Conservation (phyloP, 73 alveolate species). For the Tetrahymena malaccensis region DNA sequence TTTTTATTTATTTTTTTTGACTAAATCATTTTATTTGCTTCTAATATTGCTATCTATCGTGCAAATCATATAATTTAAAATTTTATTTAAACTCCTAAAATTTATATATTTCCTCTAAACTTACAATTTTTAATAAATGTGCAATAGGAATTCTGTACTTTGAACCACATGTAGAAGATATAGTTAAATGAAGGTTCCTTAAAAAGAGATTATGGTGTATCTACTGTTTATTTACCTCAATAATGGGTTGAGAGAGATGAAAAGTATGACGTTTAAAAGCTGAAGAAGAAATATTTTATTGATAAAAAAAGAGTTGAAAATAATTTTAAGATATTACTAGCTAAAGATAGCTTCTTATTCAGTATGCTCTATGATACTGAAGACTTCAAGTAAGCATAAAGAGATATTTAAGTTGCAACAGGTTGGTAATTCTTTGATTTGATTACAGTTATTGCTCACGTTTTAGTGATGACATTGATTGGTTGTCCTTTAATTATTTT, state of each 20-base stretch:
- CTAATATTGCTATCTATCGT: too few relatives aligned
- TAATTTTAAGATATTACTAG: background rate
- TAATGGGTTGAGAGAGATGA: slow-evolving; percentile 48
- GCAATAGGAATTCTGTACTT: slow-evolving; percentile 23
- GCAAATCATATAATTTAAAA: too few relatives aligned
- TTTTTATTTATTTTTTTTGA: too few relatives aligned
- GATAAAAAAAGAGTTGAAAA: background rate
- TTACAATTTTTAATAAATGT: background rate
- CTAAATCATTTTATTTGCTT: too few relatives aligned
- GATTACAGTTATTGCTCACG: slow-evolving; percentile 35
- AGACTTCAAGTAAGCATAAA: slow-evolving; percentile 32
- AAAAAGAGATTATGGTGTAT: slow-evolving; percentile 9
- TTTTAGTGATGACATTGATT: slow-evolving; percentile 1
- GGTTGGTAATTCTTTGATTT: slow-evolving; percentile 43
- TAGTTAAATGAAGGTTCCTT: slow-evolving; percentile 16
- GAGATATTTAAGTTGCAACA: slow-evolving; percentile 7
- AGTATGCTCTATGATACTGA: background rate
- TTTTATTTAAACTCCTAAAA: too few relatives aligned
- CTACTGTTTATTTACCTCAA: slow-evolving; percentile 18
- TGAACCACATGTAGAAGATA: slow-evolving; percentile 11
- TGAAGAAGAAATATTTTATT: background rate
- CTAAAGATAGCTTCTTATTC: background rate
- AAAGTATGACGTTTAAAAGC: background rate
- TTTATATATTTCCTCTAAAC: background rate
- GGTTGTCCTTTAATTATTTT: slow-evolving; percentile 13